Conservation (phyloP, 2,329 filamentous ascomycete species). For the Fusarium agapanthi region DNA sequence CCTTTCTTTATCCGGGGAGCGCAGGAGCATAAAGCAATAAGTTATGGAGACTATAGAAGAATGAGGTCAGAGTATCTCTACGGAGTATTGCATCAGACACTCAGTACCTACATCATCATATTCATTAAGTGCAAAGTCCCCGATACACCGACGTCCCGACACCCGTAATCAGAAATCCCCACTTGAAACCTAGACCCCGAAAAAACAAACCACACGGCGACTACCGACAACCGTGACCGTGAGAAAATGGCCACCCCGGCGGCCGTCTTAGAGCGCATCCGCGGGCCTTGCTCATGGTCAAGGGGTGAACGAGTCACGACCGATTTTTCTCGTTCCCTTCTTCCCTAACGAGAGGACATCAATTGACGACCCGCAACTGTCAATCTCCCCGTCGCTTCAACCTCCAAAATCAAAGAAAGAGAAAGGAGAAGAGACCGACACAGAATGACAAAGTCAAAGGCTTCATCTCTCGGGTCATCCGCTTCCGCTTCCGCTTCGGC, state of each 20-base stretch:
- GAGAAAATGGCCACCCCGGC: slow-evolving; percentile 34
- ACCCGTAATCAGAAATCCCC: slow-evolving; percentile 18
- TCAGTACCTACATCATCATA: not conserved
- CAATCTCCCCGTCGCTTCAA: not conserved
- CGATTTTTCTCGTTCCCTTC: not conserved
- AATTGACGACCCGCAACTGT: not conserved
- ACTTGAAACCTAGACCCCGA: not conserved
- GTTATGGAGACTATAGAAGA: not conserved
- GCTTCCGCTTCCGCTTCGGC: slow-evolving; percentile 36
- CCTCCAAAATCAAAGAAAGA: not conserved
- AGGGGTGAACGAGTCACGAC: not conserved
- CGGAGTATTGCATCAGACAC: not conserved
- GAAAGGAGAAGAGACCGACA: not conserved
- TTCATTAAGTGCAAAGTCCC: not conserved
- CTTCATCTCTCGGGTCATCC: slow-evolving; percentile 22
- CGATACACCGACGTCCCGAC: slow-evolving; percentile 22
- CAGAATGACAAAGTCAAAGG: slow-evolving; percentile 19
- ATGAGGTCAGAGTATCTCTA: not conserved
- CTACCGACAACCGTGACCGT: slow-evolving; percentile 33
- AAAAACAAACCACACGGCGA: not conserved
- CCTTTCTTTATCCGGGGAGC: not conserved
- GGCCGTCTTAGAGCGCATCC: slow-evolving; percentile 24
- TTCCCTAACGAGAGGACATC: not conserved
- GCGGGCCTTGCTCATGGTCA: not conserved
- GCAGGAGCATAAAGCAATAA: not conserved